A percentile compares a stretch with the other conserved stretches of the same genome.
Evolutionary conservation across 2,329 filamentous ascomycete genomes (phyloP).

Genomic region (Fusarium pseudoanthophilum): DNA sequence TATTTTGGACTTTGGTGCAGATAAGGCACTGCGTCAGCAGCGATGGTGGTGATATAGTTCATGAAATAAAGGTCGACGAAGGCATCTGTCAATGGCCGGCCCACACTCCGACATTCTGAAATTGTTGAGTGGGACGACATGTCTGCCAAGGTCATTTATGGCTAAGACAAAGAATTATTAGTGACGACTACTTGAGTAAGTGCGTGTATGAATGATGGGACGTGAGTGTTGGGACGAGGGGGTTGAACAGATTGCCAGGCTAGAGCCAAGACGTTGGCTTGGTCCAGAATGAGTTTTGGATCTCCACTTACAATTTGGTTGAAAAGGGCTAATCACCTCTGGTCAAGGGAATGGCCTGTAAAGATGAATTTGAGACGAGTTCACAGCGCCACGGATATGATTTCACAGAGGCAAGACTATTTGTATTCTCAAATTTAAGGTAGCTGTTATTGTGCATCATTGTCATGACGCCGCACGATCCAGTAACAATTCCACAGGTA

Average conservation of each 20-base stretch:
- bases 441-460: neutral
- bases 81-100: neutral
- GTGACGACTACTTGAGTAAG: neutral
- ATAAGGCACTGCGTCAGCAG: neutral
- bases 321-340: neutral
- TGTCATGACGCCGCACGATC: neutral
- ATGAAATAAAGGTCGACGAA: slow-evolving; percentile 10
- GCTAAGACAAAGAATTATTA: neutral
- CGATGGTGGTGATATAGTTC: neutral
- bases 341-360: neutral
- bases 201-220: neutral
- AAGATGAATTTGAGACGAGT: neutral
- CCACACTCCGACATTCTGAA: neutral
- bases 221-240: neutral
- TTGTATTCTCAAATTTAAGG: neutral
- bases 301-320: neutral
- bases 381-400: neutral
- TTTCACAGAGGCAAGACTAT: neutral
- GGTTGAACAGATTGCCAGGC: neutral
- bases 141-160: too few species aligned
- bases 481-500: neutral
- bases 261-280: neutral
- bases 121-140: neutral
- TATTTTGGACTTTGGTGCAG: neutral
- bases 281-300: neutral